Evolutionary conservation across 192 early-diverging fungal species (phyloP).

Genomic region (Allomyces macrogynus): DNA sequence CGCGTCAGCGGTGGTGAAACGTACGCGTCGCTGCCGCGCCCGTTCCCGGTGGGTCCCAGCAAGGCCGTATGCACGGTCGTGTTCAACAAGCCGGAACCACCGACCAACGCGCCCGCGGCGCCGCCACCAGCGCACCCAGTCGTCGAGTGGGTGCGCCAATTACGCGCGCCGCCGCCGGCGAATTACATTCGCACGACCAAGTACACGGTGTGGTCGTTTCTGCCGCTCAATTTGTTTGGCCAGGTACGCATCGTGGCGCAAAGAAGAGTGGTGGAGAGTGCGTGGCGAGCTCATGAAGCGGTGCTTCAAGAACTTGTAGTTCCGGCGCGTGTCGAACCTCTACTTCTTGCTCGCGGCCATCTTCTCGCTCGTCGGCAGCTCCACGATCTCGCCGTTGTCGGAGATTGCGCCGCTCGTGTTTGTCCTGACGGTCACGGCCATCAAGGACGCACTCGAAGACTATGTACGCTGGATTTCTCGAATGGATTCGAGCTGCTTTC

Average conservation of each 20-base stretch:
- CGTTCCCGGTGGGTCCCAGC: too few relatives aligned
- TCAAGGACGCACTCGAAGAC: slow-evolving; percentile 10
- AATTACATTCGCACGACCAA: slow-evolving; percentile 24
- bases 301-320: slow-evolving; percentile 14
- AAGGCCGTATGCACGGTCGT: too few relatives aligned
- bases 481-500: background rate
- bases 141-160: too few relatives aligned
- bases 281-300: too few relatives aligned
- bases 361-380: slow-evolving; percentile 14
- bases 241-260: background rate
- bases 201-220: slow-evolving; percentile 17
- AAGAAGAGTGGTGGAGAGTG: too few relatives aligned
- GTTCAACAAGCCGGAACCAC: too few relatives aligned
- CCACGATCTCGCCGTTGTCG: slow-evolving; percentile 11
- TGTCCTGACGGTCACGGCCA: slow-evolving; percentile 7
- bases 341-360: slow-evolving; percentile 36
- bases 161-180: slow-evolving; percentile 7
- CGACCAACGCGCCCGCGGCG: too few relatives aligned
- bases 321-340: slow-evolving; percentile 35
- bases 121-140: too few relatives aligned
- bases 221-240: slow-evolving; percentile 14
- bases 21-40: too few relatives aligned
- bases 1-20: too few relatives aligned
- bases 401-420: slow-evolving; percentile 5
- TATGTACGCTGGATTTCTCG: slow-evolving; percentile 9